Conservation (phyloP, 2,329 filamentous ascomycete species). For the Trichoderma asperellum region DNA sequence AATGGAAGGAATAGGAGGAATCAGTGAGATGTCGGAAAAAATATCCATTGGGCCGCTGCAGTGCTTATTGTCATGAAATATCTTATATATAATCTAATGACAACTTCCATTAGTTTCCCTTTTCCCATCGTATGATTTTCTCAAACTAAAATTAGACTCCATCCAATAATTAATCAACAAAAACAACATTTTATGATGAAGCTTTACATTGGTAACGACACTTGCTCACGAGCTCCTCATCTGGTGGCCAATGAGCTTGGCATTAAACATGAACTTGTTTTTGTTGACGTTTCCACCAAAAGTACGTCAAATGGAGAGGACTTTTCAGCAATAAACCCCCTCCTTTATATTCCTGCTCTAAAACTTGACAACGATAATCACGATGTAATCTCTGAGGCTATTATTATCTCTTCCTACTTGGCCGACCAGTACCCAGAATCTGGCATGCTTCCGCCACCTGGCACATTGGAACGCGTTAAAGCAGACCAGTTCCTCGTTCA, state of each 20-base stretch:
- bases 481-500: constrained; percentile 10
- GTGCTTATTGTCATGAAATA: not conserved
- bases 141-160: not conserved
- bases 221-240: constrained; percentile 13
- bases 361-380: constrained; percentile 2
- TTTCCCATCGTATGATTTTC: not conserved
- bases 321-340: constrained; percentile 4
- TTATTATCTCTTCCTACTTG: constrained; percentile 11
- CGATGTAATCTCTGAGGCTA: not conserved
- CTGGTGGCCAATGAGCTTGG: constrained; percentile 3
- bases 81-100: not conserved
- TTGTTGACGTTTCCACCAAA: constrained; percentile 2
- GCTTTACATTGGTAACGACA: constrained; percentile 7
- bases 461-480: constrained; percentile 16
- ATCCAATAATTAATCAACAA: not conserved
- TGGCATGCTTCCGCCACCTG: not conserved
- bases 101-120: not conserved
- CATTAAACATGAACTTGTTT: constrained; percentile 1
- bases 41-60: too few species aligned
- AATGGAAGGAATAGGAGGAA: too few species aligned
- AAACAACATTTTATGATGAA: not conserved
- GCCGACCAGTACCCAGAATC: constrained; percentile 4
- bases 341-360: constrained; percentile 2
- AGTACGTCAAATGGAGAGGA: constrained; percentile 5
- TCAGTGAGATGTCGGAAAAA: too few species aligned